These are phyloP conservation scores for Byssochlamys sp. DNA, from an alignment of 2,329 filamentous ascomycete species.

Conservation along the genomic window DNA sequence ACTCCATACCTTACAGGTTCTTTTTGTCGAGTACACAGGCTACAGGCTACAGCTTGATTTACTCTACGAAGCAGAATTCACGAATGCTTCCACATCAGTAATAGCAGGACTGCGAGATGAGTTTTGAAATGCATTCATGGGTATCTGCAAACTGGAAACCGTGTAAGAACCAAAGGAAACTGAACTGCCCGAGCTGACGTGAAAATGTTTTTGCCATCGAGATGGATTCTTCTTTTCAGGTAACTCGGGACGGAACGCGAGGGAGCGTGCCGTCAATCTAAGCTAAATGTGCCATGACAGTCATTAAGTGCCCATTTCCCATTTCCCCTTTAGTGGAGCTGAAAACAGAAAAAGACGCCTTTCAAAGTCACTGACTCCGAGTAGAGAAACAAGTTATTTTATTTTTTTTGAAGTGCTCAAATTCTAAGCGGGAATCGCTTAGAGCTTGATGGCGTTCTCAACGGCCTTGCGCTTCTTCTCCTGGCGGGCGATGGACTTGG, in stretches of 20 bases:
- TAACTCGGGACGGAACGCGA: constrained; percentile 3
- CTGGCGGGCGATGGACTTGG: constrained; percentile 71
- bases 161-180: constrained; percentile 6
- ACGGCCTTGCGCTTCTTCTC: constrained; percentile 91
- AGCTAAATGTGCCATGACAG: constrained; percentile 24
- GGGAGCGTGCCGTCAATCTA: constrained; percentile 18
- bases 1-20: too few relatives aligned
- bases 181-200: neutral
- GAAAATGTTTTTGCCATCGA: constrained; percentile 9
- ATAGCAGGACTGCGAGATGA: constrained; percentile 14
- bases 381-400: neutral
- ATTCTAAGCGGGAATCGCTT: constrained; percentile 34
- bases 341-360: constrained; percentile 3
- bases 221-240: constrained; percentile 11
- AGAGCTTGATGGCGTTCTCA: constrained; percentile 96
- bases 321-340: neutral
- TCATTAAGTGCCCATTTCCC: constrained; percentile 6
- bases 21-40: neutral
- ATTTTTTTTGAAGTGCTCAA: neutral
- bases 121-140: constrained; percentile 31
- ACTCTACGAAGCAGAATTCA: constrained; percentile 12
- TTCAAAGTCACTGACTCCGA: constrained; percentile 12
- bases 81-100: constrained; percentile 15
- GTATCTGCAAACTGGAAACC: constrained; percentile 31
- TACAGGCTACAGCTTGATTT: neutral